A percentile compares a stretch with the other conserved stretches of the same genome.
phyloP scores from a whole-genome alignment of 2,329 filamentous ascomycete genomes.

The Teratosphaeria viscida region DNA sequence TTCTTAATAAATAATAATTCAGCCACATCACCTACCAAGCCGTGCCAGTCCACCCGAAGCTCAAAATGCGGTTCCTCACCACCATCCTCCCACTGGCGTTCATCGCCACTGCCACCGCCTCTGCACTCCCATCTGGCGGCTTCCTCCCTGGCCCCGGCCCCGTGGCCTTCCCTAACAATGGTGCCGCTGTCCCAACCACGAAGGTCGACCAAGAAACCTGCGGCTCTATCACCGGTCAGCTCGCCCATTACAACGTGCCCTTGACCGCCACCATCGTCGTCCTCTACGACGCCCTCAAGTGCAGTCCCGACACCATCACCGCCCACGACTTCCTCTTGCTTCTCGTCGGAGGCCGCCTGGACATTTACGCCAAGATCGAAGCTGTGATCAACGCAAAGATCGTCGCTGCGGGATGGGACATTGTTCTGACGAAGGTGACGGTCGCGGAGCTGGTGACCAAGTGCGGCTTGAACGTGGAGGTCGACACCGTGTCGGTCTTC shows the following conservation, averaged over 20 bases:
- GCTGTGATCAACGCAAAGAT: not conserved
- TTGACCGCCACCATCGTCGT: not conserved
- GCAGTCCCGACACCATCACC: not conserved
- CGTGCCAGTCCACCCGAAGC: not conserved
- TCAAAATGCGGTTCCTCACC: not conserved
- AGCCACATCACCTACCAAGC: too few relatives aligned
- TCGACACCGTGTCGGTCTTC: not conserved
- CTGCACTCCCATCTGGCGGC: not conserved
- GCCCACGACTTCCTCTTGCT: not conserved
- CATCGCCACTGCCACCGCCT: not conserved
- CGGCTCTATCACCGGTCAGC: not conserved
- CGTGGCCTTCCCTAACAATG: not conserved
- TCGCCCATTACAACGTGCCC: not conserved
- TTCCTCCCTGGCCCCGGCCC: not conserved
- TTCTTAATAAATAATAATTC: not conserved
- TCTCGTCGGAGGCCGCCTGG: not conserved
- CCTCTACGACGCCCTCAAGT: not conserved
- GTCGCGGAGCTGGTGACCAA: not conserved
- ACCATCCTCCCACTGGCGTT: not conserved
- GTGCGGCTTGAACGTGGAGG: not conserved
- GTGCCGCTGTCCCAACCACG: not conserved
- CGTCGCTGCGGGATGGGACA: not conserved
- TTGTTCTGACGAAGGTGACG: not conserved
- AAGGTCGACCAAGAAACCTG: not conserved
- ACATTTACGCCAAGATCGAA: not conserved